Percentiles rank a stretch among this genome's conserved stretches.
Evolutionary conservation across 1,284 basidiomycete genomes (phyloP).

Genomic region (Cystobasidiaceae sp.): DNA sequence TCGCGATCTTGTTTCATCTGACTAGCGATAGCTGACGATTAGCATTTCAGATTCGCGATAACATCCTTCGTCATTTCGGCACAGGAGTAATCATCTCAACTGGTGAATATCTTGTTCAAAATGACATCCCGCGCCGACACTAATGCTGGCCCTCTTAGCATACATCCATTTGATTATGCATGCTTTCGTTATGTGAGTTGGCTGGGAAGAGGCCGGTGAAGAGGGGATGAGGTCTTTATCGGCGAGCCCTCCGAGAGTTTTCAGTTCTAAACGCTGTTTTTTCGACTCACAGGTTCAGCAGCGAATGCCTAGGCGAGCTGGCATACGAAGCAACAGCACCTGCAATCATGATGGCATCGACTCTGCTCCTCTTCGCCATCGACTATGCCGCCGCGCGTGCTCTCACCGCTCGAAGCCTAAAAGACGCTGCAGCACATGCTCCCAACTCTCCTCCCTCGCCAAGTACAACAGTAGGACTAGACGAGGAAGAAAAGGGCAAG

Average conservation of each 20-base stretch:
- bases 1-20: conserved; percentile 43
- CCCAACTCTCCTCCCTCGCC: background rate
- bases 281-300: too few species aligned
- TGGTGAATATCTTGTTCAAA: background rate
- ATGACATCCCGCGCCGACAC: background rate
- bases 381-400: conserved; percentile 46
- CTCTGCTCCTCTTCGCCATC: conserved; percentile 44
- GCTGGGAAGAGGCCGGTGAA: too few species aligned
- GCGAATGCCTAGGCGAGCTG: conserved; percentile 50
- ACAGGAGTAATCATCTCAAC: conserved; percentile 50
- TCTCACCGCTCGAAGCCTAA: background rate
- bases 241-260: too few species aligned
- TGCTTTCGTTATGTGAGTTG: conserved; percentile 43
- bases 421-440: background rate
- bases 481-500: conserved; percentile 11
- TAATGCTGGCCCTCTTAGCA: conserved; percentile 39
- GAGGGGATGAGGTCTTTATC: too few species aligned
- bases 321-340: conserved; percentile 49
- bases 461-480: background rate
- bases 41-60: background rate
- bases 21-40: background rate
- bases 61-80: conserved; percentile 36
- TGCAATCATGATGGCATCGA: conserved; percentile 47
- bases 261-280: too few species aligned
- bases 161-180: conserved; percentile 51